phyloP scores from a whole-genome alignment of 1,284 basidiomycete genomes.

The Coniferiporia weirii region DNA sequence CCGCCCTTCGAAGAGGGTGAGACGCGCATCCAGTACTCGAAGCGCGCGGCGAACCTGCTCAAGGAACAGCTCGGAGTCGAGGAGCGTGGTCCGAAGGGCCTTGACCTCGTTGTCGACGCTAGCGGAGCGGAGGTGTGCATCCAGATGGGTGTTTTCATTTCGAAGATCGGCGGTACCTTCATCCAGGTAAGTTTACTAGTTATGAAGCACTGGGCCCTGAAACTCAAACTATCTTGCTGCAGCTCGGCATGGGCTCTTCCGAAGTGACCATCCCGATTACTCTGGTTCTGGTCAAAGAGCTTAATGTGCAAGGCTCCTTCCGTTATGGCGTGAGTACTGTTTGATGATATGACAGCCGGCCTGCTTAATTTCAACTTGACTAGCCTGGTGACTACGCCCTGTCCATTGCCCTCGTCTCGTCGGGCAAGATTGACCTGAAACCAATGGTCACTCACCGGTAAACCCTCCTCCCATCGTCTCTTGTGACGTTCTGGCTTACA shows the following conservation, averaged over 20 bases:
- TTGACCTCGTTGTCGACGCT: conserved; percentile 78
- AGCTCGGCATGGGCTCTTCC: conserved; percentile 73
- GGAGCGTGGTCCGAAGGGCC: conserved; percentile 51
- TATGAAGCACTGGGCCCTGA: conserved; percentile 44
- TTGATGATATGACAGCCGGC: not conserved
- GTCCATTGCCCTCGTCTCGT: conserved; percentile 77
- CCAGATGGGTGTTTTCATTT: conserved; percentile 71
- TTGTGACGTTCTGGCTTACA: not conserved
- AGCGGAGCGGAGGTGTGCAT: conserved; percentile 88
- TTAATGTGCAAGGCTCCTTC: conserved; percentile 82
- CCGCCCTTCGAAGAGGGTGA: conserved; percentile 61
- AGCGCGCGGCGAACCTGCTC: conserved; percentile 58
- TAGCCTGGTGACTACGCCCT: conserved; percentile 82
- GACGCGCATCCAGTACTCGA: conserved; percentile 60
- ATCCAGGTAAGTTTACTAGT: conserved; percentile 50
- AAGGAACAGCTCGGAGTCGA: conserved; percentile 49
- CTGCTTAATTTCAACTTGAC: not conserved
- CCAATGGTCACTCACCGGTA: conserved; percentile 86
- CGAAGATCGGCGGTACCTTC: conserved; percentile 68
- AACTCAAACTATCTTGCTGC: conserved; percentile 23
- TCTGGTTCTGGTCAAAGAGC: conserved; percentile 65
- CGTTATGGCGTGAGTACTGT: conserved; percentile 64
- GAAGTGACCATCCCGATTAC: conserved; percentile 60
- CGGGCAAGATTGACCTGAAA: conserved; percentile 80
- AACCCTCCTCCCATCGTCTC: conserved; percentile 17